Evolutionary conservation across 2,329 filamentous ascomycete species (phyloP).

Genomic region (Neoarthrinium moseri): DNA sequence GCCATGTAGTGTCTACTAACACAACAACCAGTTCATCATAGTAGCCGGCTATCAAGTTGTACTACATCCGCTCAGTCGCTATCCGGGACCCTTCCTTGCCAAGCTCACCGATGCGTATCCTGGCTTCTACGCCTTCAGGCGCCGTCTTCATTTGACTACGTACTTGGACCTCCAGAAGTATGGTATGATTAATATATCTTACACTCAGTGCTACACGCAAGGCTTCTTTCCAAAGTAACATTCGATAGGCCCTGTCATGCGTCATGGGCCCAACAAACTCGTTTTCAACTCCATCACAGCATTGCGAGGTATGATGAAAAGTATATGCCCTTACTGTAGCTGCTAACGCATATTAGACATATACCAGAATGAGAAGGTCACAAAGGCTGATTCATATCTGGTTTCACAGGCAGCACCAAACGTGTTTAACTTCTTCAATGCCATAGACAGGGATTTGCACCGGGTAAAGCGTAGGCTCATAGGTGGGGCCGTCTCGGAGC

Average conservation of each 20-base stretch:
- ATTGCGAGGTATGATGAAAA: constrained; percentile 8
- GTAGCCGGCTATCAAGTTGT: background rate
- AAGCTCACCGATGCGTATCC: background rate
- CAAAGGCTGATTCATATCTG: constrained; percentile 18
- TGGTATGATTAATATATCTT: background rate
- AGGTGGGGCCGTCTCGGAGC: constrained; percentile 1
- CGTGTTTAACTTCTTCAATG: constrained; percentile 9
- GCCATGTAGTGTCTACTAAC: too few species aligned
- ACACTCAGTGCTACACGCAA: too few species aligned
- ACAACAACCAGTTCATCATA: background rate
- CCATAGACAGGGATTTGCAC: constrained; percentile 5
- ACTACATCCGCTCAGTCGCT: background rate
- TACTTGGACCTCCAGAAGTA: constrained; percentile 6
- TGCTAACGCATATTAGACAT: too few species aligned
- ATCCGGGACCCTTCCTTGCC: background rate
- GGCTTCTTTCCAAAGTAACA: too few species aligned
- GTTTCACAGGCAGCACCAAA: constrained; percentile 12
- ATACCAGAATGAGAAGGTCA: constrained; percentile 16
- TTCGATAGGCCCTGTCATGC: constrained; percentile 17
- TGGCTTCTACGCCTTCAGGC: background rate
- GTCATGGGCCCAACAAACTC: constrained; percentile 17
- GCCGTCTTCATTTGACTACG: background rate
- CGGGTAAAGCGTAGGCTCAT: constrained; percentile 5
- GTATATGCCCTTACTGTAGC: too few species aligned
- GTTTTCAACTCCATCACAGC: constrained; percentile 18